Base-by-base conservation (phyloP, 352 stramenopile species). In the Phytophthora pinifolia region DNA sequence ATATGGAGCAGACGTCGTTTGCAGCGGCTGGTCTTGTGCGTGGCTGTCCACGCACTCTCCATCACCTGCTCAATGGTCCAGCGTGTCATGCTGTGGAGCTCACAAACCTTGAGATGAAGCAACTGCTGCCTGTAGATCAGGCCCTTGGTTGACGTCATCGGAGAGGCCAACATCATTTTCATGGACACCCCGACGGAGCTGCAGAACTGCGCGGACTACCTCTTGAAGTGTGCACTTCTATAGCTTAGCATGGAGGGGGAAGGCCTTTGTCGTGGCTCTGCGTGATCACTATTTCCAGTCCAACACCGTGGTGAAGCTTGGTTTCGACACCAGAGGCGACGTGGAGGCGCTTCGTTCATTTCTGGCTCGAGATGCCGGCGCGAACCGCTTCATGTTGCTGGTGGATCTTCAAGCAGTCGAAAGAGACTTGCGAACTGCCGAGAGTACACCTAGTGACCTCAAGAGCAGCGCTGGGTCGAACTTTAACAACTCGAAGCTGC, bases 261-360 rank as follows among this genome's bases (percentile, higher is more conserved):
- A 73, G 14, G 77, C 66, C 9, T 93, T 83, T 47, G 76, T 93
- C n/a, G n/a, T n/a, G n/a, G n/a, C n/a, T n/a, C n/a, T n/a, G n/a
- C n/a, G n/a, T n/a, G n/a, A n/a, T n/a, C n/a, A n/a, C n/a, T n/a
- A n/a, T n/a, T n/a, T n/a, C 42, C 47, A 41, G 18, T 73, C 66
- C 9, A 49, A 82, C 12, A 43, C 46, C 4, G 67, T 88, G 15
- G 31, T 89, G 8, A 90, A 91, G 57, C 60, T 93, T n/a, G 83
- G 76, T 5, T 89, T 93, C 53, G 78, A 88, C 45, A 76, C 79
- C 8, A 78, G 67, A 46, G 76, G 75, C 10, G 83, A 93, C 44
- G 50, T 93, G 7, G 72, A 79, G 27, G 65, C 79, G 4, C 50
- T 93, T 25, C 70, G 76, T 6, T 46, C 65, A 7, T 74, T 90